Evolutionary conservation across 129 eudicot species (phyloP), one percentile per base, ranked within the genome.

Genomic region (Artemisia tridentata): DNA sequence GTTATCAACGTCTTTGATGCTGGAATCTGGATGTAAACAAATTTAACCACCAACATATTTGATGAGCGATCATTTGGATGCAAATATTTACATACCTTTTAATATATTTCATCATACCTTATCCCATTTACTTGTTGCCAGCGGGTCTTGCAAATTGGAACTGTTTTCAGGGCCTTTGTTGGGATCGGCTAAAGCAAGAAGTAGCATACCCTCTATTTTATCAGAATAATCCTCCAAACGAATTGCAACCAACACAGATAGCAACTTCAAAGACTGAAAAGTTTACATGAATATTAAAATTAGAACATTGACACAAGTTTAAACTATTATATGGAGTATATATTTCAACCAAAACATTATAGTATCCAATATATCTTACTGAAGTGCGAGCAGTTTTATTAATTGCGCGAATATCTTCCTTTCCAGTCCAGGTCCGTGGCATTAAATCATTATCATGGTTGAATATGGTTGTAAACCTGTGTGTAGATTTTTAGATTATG

Each of bases 401-500:
- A 56, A 91, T 91, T 75, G 97, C 83, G 23, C 87, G 84, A 54
- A 91, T 88, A 68, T 91, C 97, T 83, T 91, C 97, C 80, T 86
- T 91, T 14, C 97, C 97, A 0, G 96, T 88, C 97, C 97, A 91
- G 63, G 86, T 84, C 34, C 98, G 88, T 25, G 97, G 97, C 97
- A 91, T 88, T 59, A 85, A 84, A 75, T 91, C 97, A 21, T 85
- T 75, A 72, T 91, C 97, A 63, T 84, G 96, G 80, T 90, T 88
- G 62, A 91, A 91, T 76, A 91, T 50, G 69, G 93, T 86, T 63
- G 88, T 79, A 78, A 92, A 92, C 90, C 98, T 92, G 80, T 48
- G 75, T 47, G 45, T 61, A 8, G 3, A 51, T 60, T 76, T 47
- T 69, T 69, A 34, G 43, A 69, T n/a, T 60, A 69, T 61, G 57